Base-by-base conservation (phyloP, 83 land plant species). In the Picea mariana region DNA sequence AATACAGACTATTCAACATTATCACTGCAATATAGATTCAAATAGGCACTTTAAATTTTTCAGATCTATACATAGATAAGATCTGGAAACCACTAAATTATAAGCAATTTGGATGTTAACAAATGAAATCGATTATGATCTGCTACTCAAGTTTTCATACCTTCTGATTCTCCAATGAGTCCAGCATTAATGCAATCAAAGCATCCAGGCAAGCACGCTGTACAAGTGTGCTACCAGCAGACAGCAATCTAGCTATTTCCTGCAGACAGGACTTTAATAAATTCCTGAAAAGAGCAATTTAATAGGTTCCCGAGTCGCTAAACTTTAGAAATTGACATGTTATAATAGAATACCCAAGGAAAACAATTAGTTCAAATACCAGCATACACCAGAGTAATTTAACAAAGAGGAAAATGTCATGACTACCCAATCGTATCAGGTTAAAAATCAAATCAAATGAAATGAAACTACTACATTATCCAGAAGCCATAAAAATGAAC, bases 201-300 rank as follows among this genome's bases (percentile, higher is more conserved):
- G 94, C 95, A 88, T 94, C 97, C 62, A 96, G 86, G 86, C 99
- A 96, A 42, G 93, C 94, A 49, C 86, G 88, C 64, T 94, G 97
- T 85, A 88, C 94, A 67, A 88, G 83, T 23, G 82, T 76, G 69
- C 93, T 96, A 73, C 94, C 87, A 59, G 88, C 90, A 63, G 95
- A 87, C 73, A 96, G 79, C 59, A 96, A 83, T 49, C 91, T 87
- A 81, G 91, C 77, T 71, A 96, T 86, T 71, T 92, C 92, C 98
- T 96, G 88, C 69, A 83, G 20, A 67, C 58, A 78, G 23, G 23
- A 72, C 16, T 34, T 68, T 7, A 31, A 68, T 68, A 16, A 68
- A 40, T 68, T 34, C 31, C 38, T 49, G 55, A 49, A 49, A 49
- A 49, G 55, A 49, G 55, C 55, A 49, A 49, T 9, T 49, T 49